phyloP scores from a whole-genome alignment of 208 protist species.

The Wallacemonas sp. region DNA sequence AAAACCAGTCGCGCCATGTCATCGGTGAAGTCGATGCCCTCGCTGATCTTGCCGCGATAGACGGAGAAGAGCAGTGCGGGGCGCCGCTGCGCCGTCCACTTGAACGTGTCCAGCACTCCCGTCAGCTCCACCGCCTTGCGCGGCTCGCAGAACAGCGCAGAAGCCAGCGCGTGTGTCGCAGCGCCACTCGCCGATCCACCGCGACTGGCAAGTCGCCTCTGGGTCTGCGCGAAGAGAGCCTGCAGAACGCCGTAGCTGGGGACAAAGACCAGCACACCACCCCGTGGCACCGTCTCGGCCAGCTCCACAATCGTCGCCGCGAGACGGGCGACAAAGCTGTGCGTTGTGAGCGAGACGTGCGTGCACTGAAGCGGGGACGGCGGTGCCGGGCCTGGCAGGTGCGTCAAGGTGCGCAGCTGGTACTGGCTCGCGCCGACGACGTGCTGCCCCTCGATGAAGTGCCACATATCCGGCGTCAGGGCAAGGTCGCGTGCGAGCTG shows the following conservation, averaged over 20 bases:
- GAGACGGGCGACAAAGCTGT: slow-evolving; percentile 47
- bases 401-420: slow-evolving; percentile 36
- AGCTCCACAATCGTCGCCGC: slow-evolving; percentile 44
- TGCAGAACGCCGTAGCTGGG: slow-evolving; percentile 73
- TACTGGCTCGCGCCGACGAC: slow-evolving; percentile 46
- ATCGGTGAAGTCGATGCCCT: slow-evolving; percentile 96
- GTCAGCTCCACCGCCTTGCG: slow-evolving; percentile 29
- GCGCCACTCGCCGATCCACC: neutral
- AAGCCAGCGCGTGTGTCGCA: neutral
- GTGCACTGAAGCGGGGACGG: slow-evolving; percentile 53
- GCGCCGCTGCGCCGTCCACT: slow-evolving; percentile 15
- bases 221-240: slow-evolving; percentile 23
- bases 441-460: slow-evolving; percentile 44
- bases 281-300: slow-evolving; percentile 41
- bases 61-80: slow-evolving; percentile 89
- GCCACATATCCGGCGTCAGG: slow-evolving; percentile 15
- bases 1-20: slow-evolving; percentile 93
- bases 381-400: slow-evolving; percentile 9
- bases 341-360: slow-evolving; percentile 42
- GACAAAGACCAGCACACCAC: slow-evolving; percentile 95
- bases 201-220: slow-evolving; percentile 15
- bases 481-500: slow-evolving; percentile 80
- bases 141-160: slow-evolving; percentile 27
- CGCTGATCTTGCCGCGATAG: slow-evolving; percentile 94
- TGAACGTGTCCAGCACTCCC: slow-evolving; percentile 29